These are phyloP conservation scores for Harringtonia aguacate DNA, from an alignment of 2,329 filamentous ascomycete genomes.

Conservation along the genomic window DNA sequence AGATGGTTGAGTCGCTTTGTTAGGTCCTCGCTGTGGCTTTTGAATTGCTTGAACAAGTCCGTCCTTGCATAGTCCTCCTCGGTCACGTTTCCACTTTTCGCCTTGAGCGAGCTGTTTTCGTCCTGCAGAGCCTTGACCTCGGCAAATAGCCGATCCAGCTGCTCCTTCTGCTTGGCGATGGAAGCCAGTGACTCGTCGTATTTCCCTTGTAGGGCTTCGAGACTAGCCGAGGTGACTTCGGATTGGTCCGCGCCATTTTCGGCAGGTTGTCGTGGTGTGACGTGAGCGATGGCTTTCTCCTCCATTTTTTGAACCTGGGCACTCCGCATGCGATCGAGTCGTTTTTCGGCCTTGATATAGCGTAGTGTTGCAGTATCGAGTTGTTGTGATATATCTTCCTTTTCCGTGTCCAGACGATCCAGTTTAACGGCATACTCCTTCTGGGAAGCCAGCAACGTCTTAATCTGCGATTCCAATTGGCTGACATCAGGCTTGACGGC, in stretches of 20 bases:
- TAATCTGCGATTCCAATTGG: conserved; percentile 65
- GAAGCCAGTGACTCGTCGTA: conserved; percentile 69
- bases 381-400: conserved; percentile 75
- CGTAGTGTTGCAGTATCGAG: conserved; percentile 80
- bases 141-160: conserved; percentile 66
- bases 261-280: conserved; percentile 34
- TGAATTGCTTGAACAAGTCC: conserved; percentile 87
- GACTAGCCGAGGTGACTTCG: conserved; percentile 39
- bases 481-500: conserved; percentile 56
- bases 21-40: conserved; percentile 81
- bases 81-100: conserved; percentile 58
- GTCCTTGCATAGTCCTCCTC: conserved; percentile 93
- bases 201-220: conserved; percentile 60
- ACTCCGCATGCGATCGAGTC: conserved; percentile 81
- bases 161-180: conserved; percentile 76
- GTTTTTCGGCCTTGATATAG: conserved; percentile 93
- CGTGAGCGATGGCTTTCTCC: conserved; percentile 70
- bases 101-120: conserved; percentile 65
- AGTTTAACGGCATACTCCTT: conserved; percentile 71
- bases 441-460: conserved; percentile 65
- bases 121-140: conserved; percentile 67
- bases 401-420: conserved; percentile 65
- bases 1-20: conserved; percentile 86
- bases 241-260: conserved; percentile 41
- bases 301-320: conserved; percentile 85